A percentile compares a stretch with the other conserved stretches of the same genome.
Conservation (phyloP, 345 rosid species). For the Dimocarpus longan region DNA sequence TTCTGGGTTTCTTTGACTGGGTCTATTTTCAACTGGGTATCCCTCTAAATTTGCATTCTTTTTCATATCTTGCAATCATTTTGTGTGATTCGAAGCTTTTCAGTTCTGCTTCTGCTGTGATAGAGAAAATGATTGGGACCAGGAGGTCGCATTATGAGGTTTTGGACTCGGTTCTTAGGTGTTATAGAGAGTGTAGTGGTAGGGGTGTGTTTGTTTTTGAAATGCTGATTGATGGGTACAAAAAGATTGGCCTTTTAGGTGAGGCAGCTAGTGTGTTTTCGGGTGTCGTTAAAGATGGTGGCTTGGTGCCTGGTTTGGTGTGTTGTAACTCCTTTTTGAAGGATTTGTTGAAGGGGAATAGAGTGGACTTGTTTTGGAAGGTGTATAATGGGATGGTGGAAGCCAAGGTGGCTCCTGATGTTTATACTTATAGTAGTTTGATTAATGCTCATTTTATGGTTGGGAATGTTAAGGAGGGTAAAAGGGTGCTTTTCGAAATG, state of each 20-base stretch:
- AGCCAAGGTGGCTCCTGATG: conserved; percentile 50
- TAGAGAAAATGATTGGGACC: conserved; percentile 47
- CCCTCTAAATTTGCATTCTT: conserved; percentile 52
- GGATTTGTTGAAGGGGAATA: conserved; percentile 57
- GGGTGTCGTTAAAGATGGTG: conserved; percentile 34
- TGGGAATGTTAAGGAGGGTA: conserved; percentile 49
- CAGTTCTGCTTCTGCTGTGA: conserved; percentile 40
- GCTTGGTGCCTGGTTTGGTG: conserved; percentile 39
- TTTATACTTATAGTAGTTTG: conserved; percentile 50
- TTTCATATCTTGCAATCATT: conserved; percentile 50
- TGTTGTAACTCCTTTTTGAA: conserved; percentile 61
- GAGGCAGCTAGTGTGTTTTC: conserved; percentile 56
- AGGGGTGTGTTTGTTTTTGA: conserved; percentile 38
- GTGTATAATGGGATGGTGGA: conserved; percentile 54
- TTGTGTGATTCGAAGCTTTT: conserved; percentile 54
- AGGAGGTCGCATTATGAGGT: conserved; percentile 44
- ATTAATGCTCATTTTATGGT: conserved; percentile 62
- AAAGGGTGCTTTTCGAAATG: conserved; percentile 47
- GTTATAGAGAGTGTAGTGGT: conserved; percentile 36
- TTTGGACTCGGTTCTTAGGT: conserved; percentile 50
- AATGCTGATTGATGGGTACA: conserved; percentile 57
- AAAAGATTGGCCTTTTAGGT: conserved; percentile 43
- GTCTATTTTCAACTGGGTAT: conserved; percentile 36
- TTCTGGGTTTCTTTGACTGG: conserved; percentile 69
- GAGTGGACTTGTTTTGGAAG: conserved; percentile 65